These are phyloP conservation scores for Evernia prunastri DNA, from an alignment of 495 filamentous ascomycete species.

Conservation along the genomic window DNA sequence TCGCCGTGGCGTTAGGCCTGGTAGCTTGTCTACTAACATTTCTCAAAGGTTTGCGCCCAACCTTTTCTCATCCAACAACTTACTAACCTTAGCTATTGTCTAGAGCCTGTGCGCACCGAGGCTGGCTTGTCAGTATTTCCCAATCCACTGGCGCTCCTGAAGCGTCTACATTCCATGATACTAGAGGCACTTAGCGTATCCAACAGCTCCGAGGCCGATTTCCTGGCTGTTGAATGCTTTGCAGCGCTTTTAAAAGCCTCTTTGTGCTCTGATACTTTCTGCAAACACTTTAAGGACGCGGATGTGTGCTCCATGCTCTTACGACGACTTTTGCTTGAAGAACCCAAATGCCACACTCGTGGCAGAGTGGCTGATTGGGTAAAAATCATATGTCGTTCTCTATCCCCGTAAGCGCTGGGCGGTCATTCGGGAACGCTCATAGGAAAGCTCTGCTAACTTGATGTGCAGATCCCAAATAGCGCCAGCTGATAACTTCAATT, in stretches of 20 bases:
- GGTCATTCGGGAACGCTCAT: background rate
- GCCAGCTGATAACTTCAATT: constrained; percentile 32
- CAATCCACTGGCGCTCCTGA: constrained; percentile 26
- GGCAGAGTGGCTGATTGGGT: constrained; percentile 34
- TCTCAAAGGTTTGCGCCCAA: constrained; percentile 34
- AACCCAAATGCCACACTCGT: constrained; percentile 35
- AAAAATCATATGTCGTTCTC: constrained; percentile 27
- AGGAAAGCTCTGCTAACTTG: background rate
- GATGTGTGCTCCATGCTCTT: constrained; percentile 40
- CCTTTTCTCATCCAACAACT: constrained; percentile 10
- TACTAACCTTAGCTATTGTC: constrained; percentile 17
- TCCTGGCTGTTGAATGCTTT: constrained; percentile 49
- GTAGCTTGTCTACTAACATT: constrained; percentile 31
- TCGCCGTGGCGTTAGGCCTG: constrained; percentile 23
- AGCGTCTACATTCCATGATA: constrained; percentile 25
- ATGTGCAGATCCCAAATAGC: constrained; percentile 14
- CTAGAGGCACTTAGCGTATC: constrained; percentile 7
- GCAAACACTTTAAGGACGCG: constrained; percentile 48
- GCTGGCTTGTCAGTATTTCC: constrained; percentile 21
- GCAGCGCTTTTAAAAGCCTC: constrained; percentile 60
- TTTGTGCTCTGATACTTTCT: constrained; percentile 50
- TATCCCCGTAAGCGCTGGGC: constrained; percentile 24
- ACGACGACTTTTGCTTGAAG: constrained; percentile 34
- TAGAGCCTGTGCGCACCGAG: constrained; percentile 23
- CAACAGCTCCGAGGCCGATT: constrained; percentile 23